Evolutionary conservation across 139 green algal species (phyloP), one percentile per base, ranked within the genome.

Genomic region (Coelastrella sp.): DNA sequence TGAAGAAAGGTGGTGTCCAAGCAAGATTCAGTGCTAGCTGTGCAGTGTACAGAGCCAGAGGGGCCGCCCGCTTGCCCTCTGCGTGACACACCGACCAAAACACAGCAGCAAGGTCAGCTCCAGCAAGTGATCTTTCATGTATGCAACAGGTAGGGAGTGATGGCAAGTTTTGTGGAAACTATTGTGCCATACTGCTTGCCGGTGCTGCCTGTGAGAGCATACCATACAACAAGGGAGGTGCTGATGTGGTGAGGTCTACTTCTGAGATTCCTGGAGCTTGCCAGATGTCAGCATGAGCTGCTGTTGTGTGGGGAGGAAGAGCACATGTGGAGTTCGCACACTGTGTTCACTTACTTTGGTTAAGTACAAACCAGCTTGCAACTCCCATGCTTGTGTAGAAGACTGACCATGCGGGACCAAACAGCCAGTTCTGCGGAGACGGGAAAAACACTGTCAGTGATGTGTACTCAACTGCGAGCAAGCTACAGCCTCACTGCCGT

Each of bases 1-100:
- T 85, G 81, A 94, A 94, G 88, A 94, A 94, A 0, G 93, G 85
- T 11, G 90, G 90, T 40, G 88, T 89, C 90, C 90, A 92, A 1
- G 87, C 87, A 25, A 91, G 76, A 83, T 94, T 94, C 51, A 92
- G 75, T 17, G 86, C 78, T 50, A 94, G 87, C 83, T 94, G 87
- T 0, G 73, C 79, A 8, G 38, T 85, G 71, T 92, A 94, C 69
- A 94, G 77, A 17, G 57, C 45, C 71, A 89, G 66, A 0, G 76
- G 79, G 35, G 63, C 2, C 7, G 38, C 71, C 5, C 64, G 50
- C 32, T 79, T 89, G 78, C 76, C 78, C 63, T 30, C 59, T 25
- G 23, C 38, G 21, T 35, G 7, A 27, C 27, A 40, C 62, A 38
- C 6, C 30, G 21, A 69, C 2, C 45, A 23, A 13, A 57, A 57